Base-by-base conservation (phyloP, 805 yeast genomes). In the Nakazawaea ambrosiae region DNA sequence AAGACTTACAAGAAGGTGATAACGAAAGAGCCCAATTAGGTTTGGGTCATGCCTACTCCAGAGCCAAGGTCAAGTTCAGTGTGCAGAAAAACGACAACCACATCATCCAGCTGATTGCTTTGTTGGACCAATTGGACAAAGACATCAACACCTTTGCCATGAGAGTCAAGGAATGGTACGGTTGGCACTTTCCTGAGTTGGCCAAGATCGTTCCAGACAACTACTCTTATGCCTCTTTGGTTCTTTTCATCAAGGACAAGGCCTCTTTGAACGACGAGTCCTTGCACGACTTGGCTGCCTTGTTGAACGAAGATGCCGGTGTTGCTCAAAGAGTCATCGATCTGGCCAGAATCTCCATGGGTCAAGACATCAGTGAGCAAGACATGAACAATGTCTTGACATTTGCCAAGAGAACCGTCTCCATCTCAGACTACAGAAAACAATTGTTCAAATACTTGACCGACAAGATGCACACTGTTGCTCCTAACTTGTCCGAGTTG, bases 61-160 rank as follows among this genome's bases (percentile, higher is more conserved):
- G 98, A 69, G 92, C 97, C 52, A 92, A 92, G 71, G 98, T 92
- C 60, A 92, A 92, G 90, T 92, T 92, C 63, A 83, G 94, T 36
- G 97, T 94, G 41, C 96, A 89, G 68, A 92, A 92, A 75, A 92
- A 92, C 64, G 98, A 92, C 66, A 92, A 92, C 75, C 98, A 92
- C 66, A 92, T 92, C 60, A 92, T 92, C 60, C 98, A 92, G 73
- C 96, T 98, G 37, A 92, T 92, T 69, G 97, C 98, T 35, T 73
- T 90, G 51, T 76, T 92, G 55, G 98, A 94, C 60, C 96, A 92
- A 68, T 79, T 92, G 55, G 98, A 92, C 68, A 94, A 94, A 70
- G 98, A 92, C 61, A 83, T 92, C 65, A 92, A 92, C 73, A 89
- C 96, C 43, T 92, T 85, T 62, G 81, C 96, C 42, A 88, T 88